Conservation (phyloP, 305 asterid genomes). For the Rubia peregrina region DNA sequence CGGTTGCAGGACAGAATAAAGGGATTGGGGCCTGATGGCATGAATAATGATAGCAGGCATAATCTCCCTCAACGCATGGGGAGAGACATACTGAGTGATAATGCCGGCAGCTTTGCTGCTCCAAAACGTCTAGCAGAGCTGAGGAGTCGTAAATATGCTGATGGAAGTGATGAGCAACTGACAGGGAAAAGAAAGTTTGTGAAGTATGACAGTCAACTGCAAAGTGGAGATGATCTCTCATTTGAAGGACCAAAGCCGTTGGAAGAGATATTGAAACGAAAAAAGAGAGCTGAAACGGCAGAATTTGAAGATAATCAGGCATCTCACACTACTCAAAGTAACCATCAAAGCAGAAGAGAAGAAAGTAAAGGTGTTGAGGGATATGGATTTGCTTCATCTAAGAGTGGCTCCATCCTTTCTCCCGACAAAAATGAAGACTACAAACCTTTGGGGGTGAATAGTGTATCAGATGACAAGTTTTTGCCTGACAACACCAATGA, state of each 20-base stretch:
- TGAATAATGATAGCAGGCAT: conserved; percentile 34
- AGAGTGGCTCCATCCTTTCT: conserved; percentile 12
- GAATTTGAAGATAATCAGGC: conserved; percentile 13
- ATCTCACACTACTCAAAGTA: conserved; percentile 23
- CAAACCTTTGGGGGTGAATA: conserved; percentile 22
- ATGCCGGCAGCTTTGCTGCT: conserved; percentile 38
- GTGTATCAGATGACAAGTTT: conserved; percentile 21
- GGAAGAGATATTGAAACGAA: conserved; percentile 71
- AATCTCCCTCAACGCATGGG: conserved; percentile 32
- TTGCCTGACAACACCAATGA: conserved; percentile 21
- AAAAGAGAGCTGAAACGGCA: conserved; percentile 38
- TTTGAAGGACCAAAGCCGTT: conserved; percentile 87
- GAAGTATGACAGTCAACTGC: conserved; percentile 32
- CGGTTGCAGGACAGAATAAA: conserved; percentile 52
- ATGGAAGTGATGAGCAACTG: conserved; percentile 36
- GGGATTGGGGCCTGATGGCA: conserved; percentile 48
- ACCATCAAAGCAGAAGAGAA: conserved; percentile 13
- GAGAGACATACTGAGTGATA: conserved; percentile 36
- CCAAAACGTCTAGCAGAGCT: conserved; percentile 76
- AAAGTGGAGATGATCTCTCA: conserved; percentile 34
- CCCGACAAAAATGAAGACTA: conserved; percentile 19
- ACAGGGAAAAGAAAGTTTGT: conserved; percentile 61
- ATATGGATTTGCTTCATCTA: conserved; percentile 2
- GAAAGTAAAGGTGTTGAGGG: conserved; percentile 13
- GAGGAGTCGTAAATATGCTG: conserved; percentile 44